Conservation (phyloP, 1,284 basidiomycete genomes). For the Porodaedalea pini region DNA sequence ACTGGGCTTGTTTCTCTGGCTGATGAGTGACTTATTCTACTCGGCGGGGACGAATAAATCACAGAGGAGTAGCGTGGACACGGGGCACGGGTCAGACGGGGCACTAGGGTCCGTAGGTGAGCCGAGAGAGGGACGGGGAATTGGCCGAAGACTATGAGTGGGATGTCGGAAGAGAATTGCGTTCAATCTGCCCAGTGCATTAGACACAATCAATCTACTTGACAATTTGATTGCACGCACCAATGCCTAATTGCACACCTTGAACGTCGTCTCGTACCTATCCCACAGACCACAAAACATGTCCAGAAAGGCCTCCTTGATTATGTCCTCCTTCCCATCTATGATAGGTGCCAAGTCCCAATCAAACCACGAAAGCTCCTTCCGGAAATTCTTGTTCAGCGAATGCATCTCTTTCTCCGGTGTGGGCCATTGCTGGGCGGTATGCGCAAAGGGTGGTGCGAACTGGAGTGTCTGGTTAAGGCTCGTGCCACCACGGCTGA, state of each 20-base stretch:
- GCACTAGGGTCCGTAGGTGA: slow-evolving; percentile 16
- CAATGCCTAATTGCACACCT: slow-evolving; percentile 88
- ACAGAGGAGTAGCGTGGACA: slow-evolving; percentile 67
- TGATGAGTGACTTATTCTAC: slow-evolving; percentile 73
- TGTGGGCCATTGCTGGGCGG: slow-evolving; percentile 67
- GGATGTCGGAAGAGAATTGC: slow-evolving; percentile 60
- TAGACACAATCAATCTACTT: no score
- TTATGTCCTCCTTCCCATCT: slow-evolving; percentile 59
- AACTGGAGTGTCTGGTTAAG: slow-evolving; percentile 78
- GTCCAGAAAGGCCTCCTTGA: slow-evolving; percentile 85
- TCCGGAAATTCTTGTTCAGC: slow-evolving; percentile 73
- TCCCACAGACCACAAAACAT: slow-evolving; percentile 83
- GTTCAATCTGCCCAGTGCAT: slow-evolving; percentile 81
- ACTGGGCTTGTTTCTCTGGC: slow-evolving; percentile 35
- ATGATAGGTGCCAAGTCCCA: slow-evolving; percentile 82
- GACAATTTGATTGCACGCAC: slow-evolving; percentile 44
- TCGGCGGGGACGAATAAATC: slow-evolving; percentile 87
- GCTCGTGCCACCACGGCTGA: slow-evolving; percentile 69
- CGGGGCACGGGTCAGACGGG: slow-evolving; percentile 50
- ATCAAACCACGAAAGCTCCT: slow-evolving; percentile 72
- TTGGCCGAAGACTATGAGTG: not conserved
- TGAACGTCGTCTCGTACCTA: slow-evolving; percentile 66
- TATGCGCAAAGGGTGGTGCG: slow-evolving; percentile 60
- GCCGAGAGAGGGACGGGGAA: not conserved
- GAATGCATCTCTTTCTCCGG: slow-evolving; percentile 68